Base-by-base conservation (phyloP, 2,329 filamentous ascomycete species). In the Emydomyces testavorans region DNA sequence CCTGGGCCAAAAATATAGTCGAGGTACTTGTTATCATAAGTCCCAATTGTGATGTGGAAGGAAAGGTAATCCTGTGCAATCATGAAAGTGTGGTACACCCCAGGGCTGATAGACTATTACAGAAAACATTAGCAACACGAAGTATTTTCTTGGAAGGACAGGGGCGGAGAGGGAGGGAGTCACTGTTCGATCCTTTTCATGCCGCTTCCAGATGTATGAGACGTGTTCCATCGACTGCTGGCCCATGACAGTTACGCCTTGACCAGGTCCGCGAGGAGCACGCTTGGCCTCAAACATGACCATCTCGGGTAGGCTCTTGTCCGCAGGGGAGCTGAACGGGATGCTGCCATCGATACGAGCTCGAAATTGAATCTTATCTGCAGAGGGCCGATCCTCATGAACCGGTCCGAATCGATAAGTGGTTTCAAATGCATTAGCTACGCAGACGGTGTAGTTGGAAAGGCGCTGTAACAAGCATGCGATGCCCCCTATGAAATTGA, bases 381-480 rank as follows among this genome's bases (percentile, higher is more conserved):
- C n/a, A n/a, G n/a, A n/a, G n/a, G n/a, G n/a, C n/a, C n/a, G n/a
- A n/a, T n/a, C n/a, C n/a, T n/a, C n/a, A n/a, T n/a, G n/a, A n/a
- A n/a, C n/a, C n/a, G 51, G 52, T 16, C 49, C 50, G 36, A 53
- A 52, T 50, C 18, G 24, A 46, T 41, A 53, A 20, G 50, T 50
- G 4, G 50, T 50, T 23, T 52, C 43, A 40, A 37, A 52, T 3
- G 52, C 44, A 36, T 52, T 52, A 37, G 50, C 43, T 3, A 53
- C 47, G 38, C 52, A 52, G 6, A 53, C 34, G 16, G 49, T 46
- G n/a, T 40, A 52, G 36, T 20, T 15, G 13, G 15, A 41, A 11
- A 50, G 46, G 18, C 41, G 28, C 34, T 53, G 52, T 16, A 52
- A 18, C 34, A 53, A 44, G 24, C 47, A 42, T 31, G 50, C 52